Base-by-base conservation (phyloP, 1,284 basidiomycete species). In the Gymnopus androsaceus region DNA sequence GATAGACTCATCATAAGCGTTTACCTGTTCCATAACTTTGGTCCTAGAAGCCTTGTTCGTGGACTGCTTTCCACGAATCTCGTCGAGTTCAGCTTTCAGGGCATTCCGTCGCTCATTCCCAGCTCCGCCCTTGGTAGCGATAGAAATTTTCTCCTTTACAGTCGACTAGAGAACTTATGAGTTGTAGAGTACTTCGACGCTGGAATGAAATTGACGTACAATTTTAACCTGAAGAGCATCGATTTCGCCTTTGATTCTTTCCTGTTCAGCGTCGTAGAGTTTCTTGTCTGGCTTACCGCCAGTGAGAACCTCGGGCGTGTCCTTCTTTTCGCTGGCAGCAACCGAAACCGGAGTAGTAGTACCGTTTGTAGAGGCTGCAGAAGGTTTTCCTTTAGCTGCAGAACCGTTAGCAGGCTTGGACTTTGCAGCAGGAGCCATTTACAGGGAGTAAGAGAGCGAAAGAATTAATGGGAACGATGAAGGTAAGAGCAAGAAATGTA, bases 1-100 rank as follows among this genome's bases (percentile, higher is more conserved):
- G 51, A 96, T 81, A 42, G 71, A 76, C 15, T 98, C 95, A 69
- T 98, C 87, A 51, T 95, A 69, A 25, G 81, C 66, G 69, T 92
- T 93, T 60, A 98, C 75, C 73, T 97, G 90, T 54, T 95, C 94
- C 45, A 88, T 72, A 47, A 92, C 78, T 75, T 93, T 94, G 30
- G 79, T 76, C 58, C 95, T 80, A 17, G 86, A 81, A 41, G 73
- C 74, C 78, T 98, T 98, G 76, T 77, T 85, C 60, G 81, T 83
- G 38, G 90, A 88, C 74, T 98, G 96, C 64, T 91, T 82, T 27
- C 80, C 81, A 41, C 92, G 88, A 58, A 98, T 81, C 53, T 72
- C 65, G 64, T 98, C 92, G 60, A 98, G 80, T 77, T 99, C 92
- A 47, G 87, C 77, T 61, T 87, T 87, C 57, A 99, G 85, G 53